Evolutionary conservation across 306 rosid genomes (phyloP), one percentile per base, ranked within the genome.

Genomic region (Ceratonia siliqua): DNA sequence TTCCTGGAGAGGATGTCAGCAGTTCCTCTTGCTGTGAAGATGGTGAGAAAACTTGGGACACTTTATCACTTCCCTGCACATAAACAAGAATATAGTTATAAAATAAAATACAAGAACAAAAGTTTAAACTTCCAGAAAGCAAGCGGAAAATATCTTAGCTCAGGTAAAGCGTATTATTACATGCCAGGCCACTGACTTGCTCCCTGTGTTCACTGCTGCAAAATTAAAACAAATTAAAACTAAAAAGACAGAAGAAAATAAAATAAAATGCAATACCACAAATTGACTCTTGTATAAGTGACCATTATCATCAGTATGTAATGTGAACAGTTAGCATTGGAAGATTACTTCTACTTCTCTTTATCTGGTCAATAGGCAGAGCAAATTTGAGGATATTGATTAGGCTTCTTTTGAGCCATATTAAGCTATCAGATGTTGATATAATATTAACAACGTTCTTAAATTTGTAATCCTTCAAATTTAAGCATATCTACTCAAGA

Each of bases 161-260:
- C 15, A 62, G 41, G 66, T 27, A 61, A 41, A 21, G 30, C 12
- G 27, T 20, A 38, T 28, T 49, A 71, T 62, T 71, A 78, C 82
- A 62, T 71, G 15, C 12, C 18, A 58, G 4, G 36, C 49, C 65
- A 28, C 22, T 50, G 66, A 58, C 35, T 8, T 41, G 32, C 24
- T 36, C 41, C 22, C 57, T 1, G 2, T 20, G 57, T 11, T 38
- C 50, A 38, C 21, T 48, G 58, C 79, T 80, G 72, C 76, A 67
- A 46, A 8, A 64, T 52, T 13, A 3, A 12, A 64, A 42, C 70
- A 52, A 67, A 14, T 49, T 45, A 49, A 6, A 33, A n/a, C 11
- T 55, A 12, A 22, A 12, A 0, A 13, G 5, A 21, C 30, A 8
- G 10, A 17, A 2, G 3, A 3, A 39, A 13, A 39, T 0, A 8